phyloP scores from a whole-genome alignment of 139 green algal genomes.

The Mesotaenium endlicherianum region DNA sequence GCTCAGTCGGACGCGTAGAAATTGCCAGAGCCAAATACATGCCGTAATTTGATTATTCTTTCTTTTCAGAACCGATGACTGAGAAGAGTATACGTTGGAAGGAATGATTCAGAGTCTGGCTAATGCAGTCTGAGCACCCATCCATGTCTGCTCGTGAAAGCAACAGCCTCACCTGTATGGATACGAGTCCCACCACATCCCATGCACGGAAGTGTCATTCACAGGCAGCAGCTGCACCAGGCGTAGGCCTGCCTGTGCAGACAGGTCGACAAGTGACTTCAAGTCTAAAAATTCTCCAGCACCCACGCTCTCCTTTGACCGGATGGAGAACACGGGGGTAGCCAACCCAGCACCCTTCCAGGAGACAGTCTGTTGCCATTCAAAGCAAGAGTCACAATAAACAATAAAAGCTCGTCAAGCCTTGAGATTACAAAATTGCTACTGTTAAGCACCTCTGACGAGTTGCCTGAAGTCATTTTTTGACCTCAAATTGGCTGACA shows the following conservation, averaged over 20 bases:
- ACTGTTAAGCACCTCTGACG: too few relatives aligned
- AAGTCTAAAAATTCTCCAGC: constrained; percentile 91
- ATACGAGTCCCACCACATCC: constrained; percentile 92
- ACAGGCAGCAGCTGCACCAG: constrained; percentile 91
- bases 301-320: constrained; percentile 71
- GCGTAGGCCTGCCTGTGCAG: constrained; percentile 56
- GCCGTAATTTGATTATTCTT: too few relatives aligned
- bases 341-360: constrained; percentile 88
- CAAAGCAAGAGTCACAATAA: too few relatives aligned
- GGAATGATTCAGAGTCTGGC: too few relatives aligned
- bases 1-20: too few relatives aligned
- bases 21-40: too few relatives aligned
- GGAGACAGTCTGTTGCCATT: constrained; percentile 51
- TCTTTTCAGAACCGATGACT: too few relatives aligned
- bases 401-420: too few relatives aligned
- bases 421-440: too few relatives aligned
- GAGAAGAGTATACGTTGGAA: too few relatives aligned
- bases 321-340: constrained; percentile 85
- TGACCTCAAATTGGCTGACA: too few relatives aligned
- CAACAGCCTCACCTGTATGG: constrained; percentile 72
- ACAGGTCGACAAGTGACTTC: constrained; percentile 75
- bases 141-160: background rate
- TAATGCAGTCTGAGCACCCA: background rate
- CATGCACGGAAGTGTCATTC: constrained; percentile 90
- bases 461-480: too few relatives aligned